Base-by-base conservation (phyloP, 2,329 filamentous ascomycete species). In the Ustulina deusta region DNA sequence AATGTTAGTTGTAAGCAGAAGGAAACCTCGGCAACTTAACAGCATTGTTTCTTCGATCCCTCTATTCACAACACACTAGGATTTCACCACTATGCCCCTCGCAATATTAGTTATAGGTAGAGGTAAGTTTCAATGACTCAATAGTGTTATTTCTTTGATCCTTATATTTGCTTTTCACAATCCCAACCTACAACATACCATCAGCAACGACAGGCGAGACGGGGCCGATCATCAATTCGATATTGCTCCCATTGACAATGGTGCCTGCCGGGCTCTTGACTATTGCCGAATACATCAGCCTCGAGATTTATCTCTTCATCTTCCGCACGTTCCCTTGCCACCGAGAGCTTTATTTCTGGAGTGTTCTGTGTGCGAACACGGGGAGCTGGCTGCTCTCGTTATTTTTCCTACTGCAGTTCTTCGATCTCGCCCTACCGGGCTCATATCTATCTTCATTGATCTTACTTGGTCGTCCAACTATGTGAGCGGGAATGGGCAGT, bases 281-380 rank as follows among this genome's bases (percentile, higher is more conserved):
- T 3, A 68, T 83, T 13, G 76, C 81, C 34, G 77, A 76, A 27
- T 82, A 82, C 71, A 83, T 83, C 65, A 73, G 77, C 49, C 54
- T 79, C 63, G 82, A 83, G 69, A 73, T 83, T 10, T 73, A 79
- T n/a, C 63, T 82, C 10, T 74, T 79, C 44, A 76, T 81, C n/a
- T 76, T 80, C 13, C 72, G 74, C 3, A 81, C 79, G 1, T 82
- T 83, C 69, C 76, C 76, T 15, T 77, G 78, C 27, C 80, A 77
- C 71, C 73, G 73, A 32, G 80, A 80, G 1, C 74, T 82, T 6
- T 83, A 83, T 68, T 82, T 83, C 74, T 81, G 80, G 80, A 79
- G 78, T 32, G 71, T 81, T 34, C 63, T 82, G 0, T 58, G 75
- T 32, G 77, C 80, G 0, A 78, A 76, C 7, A 65, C 63, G 17